Base-by-base conservation (phyloP, 1,139 yeast genomes). In the Hansenula anomala region DNA sequence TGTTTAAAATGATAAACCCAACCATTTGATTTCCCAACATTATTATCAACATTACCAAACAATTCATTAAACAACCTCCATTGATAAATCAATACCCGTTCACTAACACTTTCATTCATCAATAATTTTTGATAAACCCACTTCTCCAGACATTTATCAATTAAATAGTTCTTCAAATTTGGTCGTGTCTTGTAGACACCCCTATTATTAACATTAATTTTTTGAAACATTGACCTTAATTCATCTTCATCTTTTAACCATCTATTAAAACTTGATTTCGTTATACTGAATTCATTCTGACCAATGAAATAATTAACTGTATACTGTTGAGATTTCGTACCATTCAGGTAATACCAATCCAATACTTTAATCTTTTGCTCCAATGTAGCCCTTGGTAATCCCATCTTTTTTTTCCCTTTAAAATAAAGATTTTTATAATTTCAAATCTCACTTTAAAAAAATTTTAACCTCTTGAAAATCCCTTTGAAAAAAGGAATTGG, bases 1-100 rank as follows among this genome's bases (percentile, higher is more conserved):
- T 50, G 52, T 38, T 60, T 63, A 50, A 64, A 64, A 44, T 60
- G 61, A 31, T 60, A 58, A 5, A 62, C 37, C 68, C 68, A 64
- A 0, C 69, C 69, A 41, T 60, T 60, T 3, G 64, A 58, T 38
- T 60, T 59, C 2, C 28, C 25, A 12, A 28, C 14, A 17, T 36
- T 32, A 5, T 31, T 34, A 3, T 36, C 42, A 6, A 34, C 34
- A 23, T 7, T 13, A 8, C 37, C 34, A 6, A 47, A 34, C 28
- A 51, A 30, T 8, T 38, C 33, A 8, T 47, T 38, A 36, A 58
- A 58, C 1, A 45, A 38, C 10, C 48, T 39, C 62, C 64, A 62
- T 44, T 61, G 57, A 12, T 48, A 39, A 14, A 54, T 47, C 27
- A 63, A 43, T 18, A 48, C 50, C 11, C 54, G 40, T 38, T 61